A percentile compares a stretch with the other conserved stretches of the same genome.
Conservation (phyloP, 768 basidiomycete genomes). For the Mycena capillaripes region DNA sequence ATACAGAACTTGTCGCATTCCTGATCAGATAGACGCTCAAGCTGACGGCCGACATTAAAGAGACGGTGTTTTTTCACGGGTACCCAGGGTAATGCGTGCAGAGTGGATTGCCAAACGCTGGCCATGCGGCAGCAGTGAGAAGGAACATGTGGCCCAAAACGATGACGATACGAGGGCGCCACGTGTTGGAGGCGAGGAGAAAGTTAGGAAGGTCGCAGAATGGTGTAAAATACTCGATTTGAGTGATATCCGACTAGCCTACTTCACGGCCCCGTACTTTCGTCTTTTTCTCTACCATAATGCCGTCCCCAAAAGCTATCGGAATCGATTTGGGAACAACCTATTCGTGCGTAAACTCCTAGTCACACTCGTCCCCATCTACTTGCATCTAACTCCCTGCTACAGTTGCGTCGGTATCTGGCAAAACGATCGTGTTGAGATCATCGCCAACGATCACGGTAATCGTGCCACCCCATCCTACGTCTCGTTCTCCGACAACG, state of each 20-base stretch:
- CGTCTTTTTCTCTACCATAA: background rate
- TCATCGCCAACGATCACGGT: too few relatives aligned
- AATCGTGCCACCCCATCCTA: too few relatives aligned
- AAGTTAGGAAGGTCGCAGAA: background rate
- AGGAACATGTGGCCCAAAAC: background rate
- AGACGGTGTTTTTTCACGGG: too few relatives aligned
- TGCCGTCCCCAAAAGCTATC: slow-evolving; percentile 24
- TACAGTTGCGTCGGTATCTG: slow-evolving; percentile 9
- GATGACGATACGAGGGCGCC: background rate
- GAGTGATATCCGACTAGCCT: background rate
- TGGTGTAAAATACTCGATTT: background rate
- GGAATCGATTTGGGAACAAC: slow-evolving; percentile 8
- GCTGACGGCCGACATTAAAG: too few relatives aligned
- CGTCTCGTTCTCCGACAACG: too few relatives aligned
- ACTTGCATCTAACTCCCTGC: background rate
- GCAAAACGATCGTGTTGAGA: slow-evolving; percentile 10
- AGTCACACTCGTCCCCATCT: background rate
- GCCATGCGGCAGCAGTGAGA: background rate
- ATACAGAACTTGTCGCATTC: too few relatives aligned
- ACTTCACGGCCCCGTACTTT: background rate
- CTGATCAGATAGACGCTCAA: too few relatives aligned
- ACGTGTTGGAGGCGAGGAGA: slow-evolving; percentile 4
- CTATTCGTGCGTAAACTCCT: slow-evolving; percentile 1
- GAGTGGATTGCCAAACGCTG: background rate
- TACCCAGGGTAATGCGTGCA: too few relatives aligned